A percentile compares a stretch with the other conserved stretches of the same genome.
phyloP scores from a whole-genome alignment of 2,329 filamentous ascomycete genomes.

The Phymatotrichopsis omnivora region DNA sequence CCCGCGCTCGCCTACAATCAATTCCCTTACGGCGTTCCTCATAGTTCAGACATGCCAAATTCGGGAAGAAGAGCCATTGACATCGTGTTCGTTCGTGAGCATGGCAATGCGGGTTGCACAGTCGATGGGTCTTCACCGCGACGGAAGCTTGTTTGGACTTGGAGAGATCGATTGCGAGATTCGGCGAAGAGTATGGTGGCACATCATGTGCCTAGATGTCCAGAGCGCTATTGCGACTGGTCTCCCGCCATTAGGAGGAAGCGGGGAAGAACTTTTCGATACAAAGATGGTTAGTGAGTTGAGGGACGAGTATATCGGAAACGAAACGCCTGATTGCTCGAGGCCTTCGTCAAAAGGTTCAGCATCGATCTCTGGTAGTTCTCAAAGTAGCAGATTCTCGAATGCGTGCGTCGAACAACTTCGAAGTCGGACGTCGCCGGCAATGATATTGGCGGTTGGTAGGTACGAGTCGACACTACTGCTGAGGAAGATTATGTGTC shows the following conservation, averaged over 20 bases:
- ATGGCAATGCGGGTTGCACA: constrained; percentile 32
- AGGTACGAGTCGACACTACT: constrained; percentile 29
- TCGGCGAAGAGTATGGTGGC: constrained; percentile 33
- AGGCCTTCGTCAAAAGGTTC: constrained; percentile 15
- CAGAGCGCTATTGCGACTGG: constrained; percentile 31
- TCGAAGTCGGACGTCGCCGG: constrained; percentile 22
- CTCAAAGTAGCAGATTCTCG: constrained; percentile 4
- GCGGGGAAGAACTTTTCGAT: constrained; percentile 28
- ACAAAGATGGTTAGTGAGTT: constrained; percentile 31
- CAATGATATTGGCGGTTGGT: constrained; percentile 32
- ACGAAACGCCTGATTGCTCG: constrained; percentile 8
- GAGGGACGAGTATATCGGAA: constrained; percentile 30
- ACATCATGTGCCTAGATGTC: constrained; percentile 31
- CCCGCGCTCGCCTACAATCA: constrained; percentile 28
- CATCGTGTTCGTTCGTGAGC: constrained; percentile 29
- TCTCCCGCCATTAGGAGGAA: constrained; percentile 30
- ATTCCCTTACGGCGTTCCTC: constrained; percentile 29
- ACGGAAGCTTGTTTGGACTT: constrained; percentile 35
- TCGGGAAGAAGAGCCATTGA: constrained; percentile 30
- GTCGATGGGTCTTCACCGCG: constrained; percentile 32
- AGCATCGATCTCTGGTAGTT: constrained; percentile 5
- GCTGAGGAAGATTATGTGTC: constrained; percentile 27
- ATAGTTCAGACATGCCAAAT: constrained; percentile 30
- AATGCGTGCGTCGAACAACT: constrained; percentile 14
- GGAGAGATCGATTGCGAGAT: constrained; percentile 32